Conservation (phyloP, 2,329 filamentous ascomycete species). For the Stromatinia cepivora region DNA sequence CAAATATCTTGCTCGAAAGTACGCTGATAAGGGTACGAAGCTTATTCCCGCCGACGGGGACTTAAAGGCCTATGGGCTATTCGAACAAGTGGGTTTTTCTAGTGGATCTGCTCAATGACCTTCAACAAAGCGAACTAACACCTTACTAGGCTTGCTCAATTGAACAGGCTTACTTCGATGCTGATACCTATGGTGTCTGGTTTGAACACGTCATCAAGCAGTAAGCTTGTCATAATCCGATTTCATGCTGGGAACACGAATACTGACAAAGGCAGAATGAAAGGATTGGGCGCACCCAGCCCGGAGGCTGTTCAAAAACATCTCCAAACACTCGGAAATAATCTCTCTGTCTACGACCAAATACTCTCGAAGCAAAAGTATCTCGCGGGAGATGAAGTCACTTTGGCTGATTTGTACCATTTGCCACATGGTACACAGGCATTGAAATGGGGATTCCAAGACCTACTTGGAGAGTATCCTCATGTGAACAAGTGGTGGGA, state of each 20-base stretch:
- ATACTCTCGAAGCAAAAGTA: conserved; percentile 32
- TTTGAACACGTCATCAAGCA: conserved; percentile 13
- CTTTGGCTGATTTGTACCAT: conserved; percentile 31
- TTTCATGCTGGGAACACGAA: not conserved
- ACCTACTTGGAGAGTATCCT: conserved; percentile 20
- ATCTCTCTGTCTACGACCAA: conserved; percentile 29
- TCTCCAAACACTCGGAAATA: not conserved
- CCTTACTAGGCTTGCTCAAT: not conserved
- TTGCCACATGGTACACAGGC: conserved; percentile 26
- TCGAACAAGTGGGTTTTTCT: conserved; percentile 22
- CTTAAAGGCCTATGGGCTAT: conserved; percentile 34
- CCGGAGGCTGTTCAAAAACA: not conserved
- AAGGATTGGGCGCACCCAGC: not conserved
- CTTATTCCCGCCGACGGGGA: conserved; percentile 34
- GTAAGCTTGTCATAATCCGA: not conserved
- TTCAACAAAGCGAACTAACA: not conserved
- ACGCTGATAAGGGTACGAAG: conserved; percentile 36
- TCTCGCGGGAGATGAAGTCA: conserved; percentile 32
- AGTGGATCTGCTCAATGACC: too few relatives aligned
- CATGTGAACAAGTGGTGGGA: conserved; percentile 21
- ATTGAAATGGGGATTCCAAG: conserved; percentile 17
- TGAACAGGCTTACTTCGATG: not conserved
- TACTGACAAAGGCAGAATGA: conserved; percentile 2
- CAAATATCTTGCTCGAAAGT: conserved; percentile 39
- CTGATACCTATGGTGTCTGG: not conserved